These are phyloP conservation scores for Sequoiadendron giganteum DNA, from an alignment of 75 land plant species.

Conservation along the genomic window DNA sequence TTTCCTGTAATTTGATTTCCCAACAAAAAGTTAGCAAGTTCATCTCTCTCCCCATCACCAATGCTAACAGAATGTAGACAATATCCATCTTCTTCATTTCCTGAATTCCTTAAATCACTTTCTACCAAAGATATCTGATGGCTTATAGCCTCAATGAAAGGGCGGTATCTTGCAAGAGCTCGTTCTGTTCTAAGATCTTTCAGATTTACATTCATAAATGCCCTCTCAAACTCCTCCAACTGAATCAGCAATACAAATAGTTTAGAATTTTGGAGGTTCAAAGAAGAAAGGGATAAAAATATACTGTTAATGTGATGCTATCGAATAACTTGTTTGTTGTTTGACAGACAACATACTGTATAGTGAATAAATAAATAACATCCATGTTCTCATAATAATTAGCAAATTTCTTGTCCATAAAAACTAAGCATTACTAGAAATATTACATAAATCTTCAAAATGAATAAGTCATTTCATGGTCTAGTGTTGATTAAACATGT, in stretches of 20 bases:
- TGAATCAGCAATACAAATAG: background rate
- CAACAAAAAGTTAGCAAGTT: slow-evolving; percentile 1
- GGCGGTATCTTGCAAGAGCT: slow-evolving; percentile 9
- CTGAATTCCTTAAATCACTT: background rate
- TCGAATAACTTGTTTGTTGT: background rate
- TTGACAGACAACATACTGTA: background rate
- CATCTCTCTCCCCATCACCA: background rate
- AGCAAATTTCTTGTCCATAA: background rate
- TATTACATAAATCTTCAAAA: background rate
- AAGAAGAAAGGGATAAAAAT: background rate
- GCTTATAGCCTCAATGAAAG: slow-evolving; percentile 1
- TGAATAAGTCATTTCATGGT: background rate
- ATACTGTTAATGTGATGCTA: background rate
- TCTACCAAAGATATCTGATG: slow-evolving; percentile 4
- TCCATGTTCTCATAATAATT: background rate
- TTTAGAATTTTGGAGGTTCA: background rate
- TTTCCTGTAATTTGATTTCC: slow-evolving; percentile 1
- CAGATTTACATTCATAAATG: background rate
- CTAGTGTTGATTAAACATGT: background rate
- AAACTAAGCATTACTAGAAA: background rate
- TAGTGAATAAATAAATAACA: background rate
- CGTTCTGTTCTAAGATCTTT: slow-evolving; percentile 3
- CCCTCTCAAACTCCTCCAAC: slow-evolving; percentile 13
- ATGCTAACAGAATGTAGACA: background rate
- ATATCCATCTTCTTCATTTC: background rate